Evolutionary conservation across 164 flowering plant genomes (phyloP), one percentile per base, ranked within the genome.

Genomic region (Vitis rotundifolia): DNA sequence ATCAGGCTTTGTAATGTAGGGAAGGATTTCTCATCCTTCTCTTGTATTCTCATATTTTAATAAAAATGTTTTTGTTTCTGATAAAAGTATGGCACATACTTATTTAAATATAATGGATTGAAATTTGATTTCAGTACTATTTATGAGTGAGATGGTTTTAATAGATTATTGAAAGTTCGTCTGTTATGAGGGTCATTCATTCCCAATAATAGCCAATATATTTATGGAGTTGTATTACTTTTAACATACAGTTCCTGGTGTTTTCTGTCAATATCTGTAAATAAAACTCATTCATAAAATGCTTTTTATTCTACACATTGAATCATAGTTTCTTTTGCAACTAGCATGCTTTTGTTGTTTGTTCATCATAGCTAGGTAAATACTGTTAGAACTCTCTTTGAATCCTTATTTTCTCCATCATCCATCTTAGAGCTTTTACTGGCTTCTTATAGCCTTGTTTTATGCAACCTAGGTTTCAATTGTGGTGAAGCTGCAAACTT

Each of bases 401-500:
- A 29, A 61, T 11, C 44, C 55, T 59, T 52, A 22, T 3, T 31
- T 26, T 66, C 11, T 15, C 16, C 22, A 3, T 59, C 26, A 22
- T 22, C 26, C 26, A 22, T 22, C 26, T 22, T 22, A 22, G 26
- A 16, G 1, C 47, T 61, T 8, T 56, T 68, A 14, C 1, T 26
- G 31, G 15, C 55, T 71, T 62, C 26, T 7, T 49, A 71, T 68
- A 63, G 37, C 44, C 11, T 58, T 49, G 26, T 4, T 52, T 71
- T 59, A 15, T 9, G 44, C 11, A 49, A 63, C 18, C 18, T 60
- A 92, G 99, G 99, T 68, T 96, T 96, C 69, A 96, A 91, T 74
- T 96, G 98, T 79, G 99, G 99, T 61, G 99, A 96, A 84, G 99
- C 99, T 80, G 99, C 99, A 71, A 96, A 96, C 71, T 96, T 96